phyloP scores from a whole-genome alignment of 2,329 filamentous ascomycete genomes.

The Trichophyton simii region DNA sequence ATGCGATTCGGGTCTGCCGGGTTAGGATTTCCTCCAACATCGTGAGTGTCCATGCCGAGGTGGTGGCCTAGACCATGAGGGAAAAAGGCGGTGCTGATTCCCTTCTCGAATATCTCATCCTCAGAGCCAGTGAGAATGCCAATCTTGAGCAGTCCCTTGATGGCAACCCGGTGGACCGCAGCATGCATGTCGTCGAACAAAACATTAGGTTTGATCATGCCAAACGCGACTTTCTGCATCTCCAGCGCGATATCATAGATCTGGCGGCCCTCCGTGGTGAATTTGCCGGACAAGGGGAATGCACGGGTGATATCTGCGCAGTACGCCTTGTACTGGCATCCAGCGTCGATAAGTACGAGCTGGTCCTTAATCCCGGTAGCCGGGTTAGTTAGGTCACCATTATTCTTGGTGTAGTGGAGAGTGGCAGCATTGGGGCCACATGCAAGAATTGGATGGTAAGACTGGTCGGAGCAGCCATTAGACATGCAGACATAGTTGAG shows the following conservation, averaged over 20 bases:
- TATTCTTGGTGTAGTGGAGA: constrained; percentile 75
- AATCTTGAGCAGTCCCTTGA: constrained; percentile 55
- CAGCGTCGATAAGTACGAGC: constrained; percentile 74
- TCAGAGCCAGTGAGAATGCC: constrained; percentile 56
- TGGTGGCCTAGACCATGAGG: constrained; percentile 87
- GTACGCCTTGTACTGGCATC: constrained; percentile 73
- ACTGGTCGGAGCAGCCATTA: constrained; percentile 60
- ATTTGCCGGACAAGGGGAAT: constrained; percentile 62
- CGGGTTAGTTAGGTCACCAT: constrained; percentile 51
- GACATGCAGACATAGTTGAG: constrained; percentile 63
- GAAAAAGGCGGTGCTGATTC: constrained; percentile 82
- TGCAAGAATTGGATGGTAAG: constrained; percentile 82
- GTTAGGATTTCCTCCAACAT: constrained; percentile 61
- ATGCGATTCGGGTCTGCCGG: constrained; percentile 67
- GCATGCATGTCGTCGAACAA: constrained; percentile 61
- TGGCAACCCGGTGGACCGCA: constrained; percentile 58
- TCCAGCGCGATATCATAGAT: constrained; percentile 66
- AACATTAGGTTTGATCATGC: constrained; percentile 54
- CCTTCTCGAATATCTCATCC: constrained; percentile 59
- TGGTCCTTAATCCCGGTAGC: constrained; percentile 39
- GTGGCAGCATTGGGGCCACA: constrained; percentile 71
- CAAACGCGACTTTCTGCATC: constrained; percentile 70
- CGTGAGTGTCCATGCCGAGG: constrained; percentile 84
- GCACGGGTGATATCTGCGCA: constrained; percentile 84
- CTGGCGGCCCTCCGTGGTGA: constrained; percentile 53